Conservation (phyloP, 345 rosid species). For the Streptanthus diversifolius region DNA sequence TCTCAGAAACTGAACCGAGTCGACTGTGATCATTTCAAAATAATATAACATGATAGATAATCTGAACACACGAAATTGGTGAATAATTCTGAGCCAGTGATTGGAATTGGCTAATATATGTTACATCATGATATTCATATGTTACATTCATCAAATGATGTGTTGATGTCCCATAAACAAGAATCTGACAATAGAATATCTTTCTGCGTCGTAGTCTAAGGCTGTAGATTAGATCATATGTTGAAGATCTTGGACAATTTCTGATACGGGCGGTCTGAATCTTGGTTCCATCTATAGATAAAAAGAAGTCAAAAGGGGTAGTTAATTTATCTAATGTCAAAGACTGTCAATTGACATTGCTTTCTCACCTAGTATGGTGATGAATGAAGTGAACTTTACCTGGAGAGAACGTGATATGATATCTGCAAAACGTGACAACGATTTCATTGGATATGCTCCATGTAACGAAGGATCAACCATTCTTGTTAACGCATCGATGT, state of each 20-base stretch:
- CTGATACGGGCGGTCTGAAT: conserved; percentile 81
- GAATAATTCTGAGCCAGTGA: neutral
- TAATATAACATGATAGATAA: neutral
- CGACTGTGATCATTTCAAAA: too few species aligned
- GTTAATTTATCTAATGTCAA: neutral
- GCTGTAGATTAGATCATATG: conserved; percentile 44
- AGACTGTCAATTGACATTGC: neutral
- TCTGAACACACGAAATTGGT: neutral
- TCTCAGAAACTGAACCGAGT: too few species aligned
- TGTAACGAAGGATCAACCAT: conserved; percentile 81
- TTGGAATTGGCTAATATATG: neutral
- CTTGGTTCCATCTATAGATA: conserved; percentile 65
- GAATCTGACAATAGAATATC: conserved; percentile 4
- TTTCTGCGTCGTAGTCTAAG: neutral
- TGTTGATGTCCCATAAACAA: neutral
- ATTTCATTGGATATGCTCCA: conserved; percentile 66
- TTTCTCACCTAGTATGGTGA: neutral
- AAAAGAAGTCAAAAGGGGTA: neutral
- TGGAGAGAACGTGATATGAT: conserved; percentile 85
- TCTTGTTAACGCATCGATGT: conserved; percentile 71
- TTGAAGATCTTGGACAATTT: conserved; percentile 80
- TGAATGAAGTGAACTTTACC: conserved; percentile 40
- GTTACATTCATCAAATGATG: conserved; percentile 14
- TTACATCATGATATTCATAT: neutral
- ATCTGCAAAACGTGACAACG: conserved; percentile 92